Conservation (phyloP, 805 yeast genomes). For the Blastobotrys chiropterorum region DNA sequence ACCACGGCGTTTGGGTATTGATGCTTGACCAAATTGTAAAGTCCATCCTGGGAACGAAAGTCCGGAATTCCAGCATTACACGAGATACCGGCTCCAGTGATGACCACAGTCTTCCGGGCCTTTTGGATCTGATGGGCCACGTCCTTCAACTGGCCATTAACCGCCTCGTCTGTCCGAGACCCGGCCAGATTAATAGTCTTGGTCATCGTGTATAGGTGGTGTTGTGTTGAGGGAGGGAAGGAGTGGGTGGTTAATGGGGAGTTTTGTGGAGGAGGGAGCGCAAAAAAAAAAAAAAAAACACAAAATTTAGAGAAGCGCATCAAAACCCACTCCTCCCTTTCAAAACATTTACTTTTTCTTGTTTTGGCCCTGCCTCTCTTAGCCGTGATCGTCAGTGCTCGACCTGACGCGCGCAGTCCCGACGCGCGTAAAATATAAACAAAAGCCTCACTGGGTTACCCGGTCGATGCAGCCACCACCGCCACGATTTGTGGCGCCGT, state of each 20-base stretch:
- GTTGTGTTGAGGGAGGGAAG: background rate
- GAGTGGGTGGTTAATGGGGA: too few relatives aligned
- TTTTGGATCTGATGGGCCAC: slow-evolving; percentile 40
- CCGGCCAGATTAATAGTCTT: background rate
- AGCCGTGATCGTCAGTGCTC: background rate
- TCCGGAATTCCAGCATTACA: slow-evolving; percentile 98
- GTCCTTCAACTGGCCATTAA: slow-evolving; percentile 3
- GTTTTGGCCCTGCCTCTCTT: background rate
- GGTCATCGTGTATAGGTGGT: background rate
- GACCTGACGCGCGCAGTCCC: background rate
- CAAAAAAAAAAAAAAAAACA: background rate
- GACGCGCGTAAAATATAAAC: background rate
- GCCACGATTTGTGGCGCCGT: background rate
- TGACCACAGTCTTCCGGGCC: slow-evolving; percentile 51
- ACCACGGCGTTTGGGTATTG: slow-evolving; percentile 55
- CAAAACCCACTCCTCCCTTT: background rate
- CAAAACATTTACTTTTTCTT: background rate
- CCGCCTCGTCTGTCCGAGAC: slow-evolving; percentile 19
- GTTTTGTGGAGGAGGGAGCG: too few relatives aligned
- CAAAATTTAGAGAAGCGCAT: background rate
- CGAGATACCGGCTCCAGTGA: slow-evolving; percentile 96
- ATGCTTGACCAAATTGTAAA: slow-evolving; percentile 65
- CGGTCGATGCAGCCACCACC: background rate
- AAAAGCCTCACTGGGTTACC: background rate
- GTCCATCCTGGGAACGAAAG: slow-evolving; percentile 77